phyloP scores from a whole-genome alignment of 768 basidiomycete species.

The Lepiota brunneoincarnata region DNA sequence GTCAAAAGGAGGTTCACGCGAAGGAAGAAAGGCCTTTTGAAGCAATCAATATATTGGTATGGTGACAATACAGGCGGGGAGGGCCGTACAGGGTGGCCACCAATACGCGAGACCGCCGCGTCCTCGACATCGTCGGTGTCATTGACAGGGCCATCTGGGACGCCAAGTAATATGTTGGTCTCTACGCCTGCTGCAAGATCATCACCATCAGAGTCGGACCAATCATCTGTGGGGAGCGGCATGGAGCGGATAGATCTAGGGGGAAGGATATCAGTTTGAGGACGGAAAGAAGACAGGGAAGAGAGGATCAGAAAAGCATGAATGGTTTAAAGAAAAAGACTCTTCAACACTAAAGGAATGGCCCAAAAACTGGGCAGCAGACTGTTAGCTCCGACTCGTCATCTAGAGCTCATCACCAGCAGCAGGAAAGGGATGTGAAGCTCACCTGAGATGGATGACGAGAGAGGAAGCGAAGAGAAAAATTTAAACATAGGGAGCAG shows the following conservation, averaged over 20 bases:
- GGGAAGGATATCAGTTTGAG: conserved; percentile 20
- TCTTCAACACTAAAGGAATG: conserved; percentile 60
- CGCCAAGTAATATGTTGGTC: conserved; percentile 73
- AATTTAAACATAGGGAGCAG: conserved; percentile 13
- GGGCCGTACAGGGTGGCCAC: conserved; percentile 84
- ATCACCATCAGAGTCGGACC: conserved; percentile 83
- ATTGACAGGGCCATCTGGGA: conserved; percentile 74
- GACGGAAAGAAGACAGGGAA: conserved; percentile 16
- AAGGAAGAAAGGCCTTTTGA: conserved; percentile 70
- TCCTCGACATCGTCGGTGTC: conserved; percentile 59
- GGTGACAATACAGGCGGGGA: conserved; percentile 45
- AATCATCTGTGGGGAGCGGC: conserved; percentile 53
- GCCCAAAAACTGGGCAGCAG: conserved; percentile 59
- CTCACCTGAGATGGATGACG: conserved; percentile 12
- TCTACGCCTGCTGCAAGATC: conserved; percentile 45
- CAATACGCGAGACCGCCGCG: conserved; percentile 85
- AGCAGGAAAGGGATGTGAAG: conserved; percentile 16
- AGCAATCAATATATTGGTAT: conserved; percentile 43
- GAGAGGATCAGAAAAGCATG: conserved; percentile 79
- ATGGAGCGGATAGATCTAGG: conserved; percentile 25
- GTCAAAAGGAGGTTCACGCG: conserved; percentile 55
- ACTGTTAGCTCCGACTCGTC: conserved; percentile 90
- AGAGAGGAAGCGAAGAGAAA: conserved; percentile 14
- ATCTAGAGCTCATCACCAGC: conserved; percentile 46
- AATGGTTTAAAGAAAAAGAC: conserved; percentile 70